Conservation (phyloP, 768 basidiomycete genomes). For the Boletus fagicola region DNA sequence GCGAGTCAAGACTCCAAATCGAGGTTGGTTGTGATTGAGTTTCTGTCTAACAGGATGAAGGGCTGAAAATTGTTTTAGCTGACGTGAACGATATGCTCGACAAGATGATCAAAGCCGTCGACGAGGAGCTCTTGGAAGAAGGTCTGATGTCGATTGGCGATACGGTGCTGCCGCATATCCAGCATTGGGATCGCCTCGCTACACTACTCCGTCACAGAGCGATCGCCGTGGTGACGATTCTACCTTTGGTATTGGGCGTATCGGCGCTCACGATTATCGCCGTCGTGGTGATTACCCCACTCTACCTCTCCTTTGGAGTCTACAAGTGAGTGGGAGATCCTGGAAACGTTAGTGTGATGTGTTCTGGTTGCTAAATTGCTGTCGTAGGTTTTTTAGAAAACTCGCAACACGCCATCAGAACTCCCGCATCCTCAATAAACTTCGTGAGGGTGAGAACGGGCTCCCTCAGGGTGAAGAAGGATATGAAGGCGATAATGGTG, state of each 20-base stretch:
- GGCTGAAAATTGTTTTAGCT: neutral
- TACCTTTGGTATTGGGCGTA: constrained; percentile 1
- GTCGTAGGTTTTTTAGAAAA: neutral
- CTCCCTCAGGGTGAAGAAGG: too few relatives aligned
- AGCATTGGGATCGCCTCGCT: constrained; percentile 11
- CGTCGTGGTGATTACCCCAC: neutral
- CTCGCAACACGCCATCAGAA: neutral
- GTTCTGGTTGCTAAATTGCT: neutral
- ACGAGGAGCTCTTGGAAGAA: constrained; percentile 11
- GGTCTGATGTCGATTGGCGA: constrained; percentile 11
- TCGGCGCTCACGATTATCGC: neutral
- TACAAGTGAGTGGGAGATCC: neutral
- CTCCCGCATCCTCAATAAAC: neutral
- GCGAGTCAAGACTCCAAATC: neutral
- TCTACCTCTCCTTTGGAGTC: neutral
- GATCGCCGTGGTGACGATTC: neutral
- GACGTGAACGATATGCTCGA: neutral
- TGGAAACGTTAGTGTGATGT: neutral
- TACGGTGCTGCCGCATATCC: constrained; percentile 7
- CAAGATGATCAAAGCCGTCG: constrained; percentile 4
- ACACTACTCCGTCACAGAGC: neutral
- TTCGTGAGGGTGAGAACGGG: neutral
- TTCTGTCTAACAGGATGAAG: neutral
- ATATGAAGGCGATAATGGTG: neutral
- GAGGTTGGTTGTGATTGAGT: neutral